A percentile compares a stretch with the other conserved stretches of the same genome.
Evolutionary conservation across 2,329 filamentous ascomycete species (phyloP).

Genomic region (Diaporthe australafricana): DNA sequence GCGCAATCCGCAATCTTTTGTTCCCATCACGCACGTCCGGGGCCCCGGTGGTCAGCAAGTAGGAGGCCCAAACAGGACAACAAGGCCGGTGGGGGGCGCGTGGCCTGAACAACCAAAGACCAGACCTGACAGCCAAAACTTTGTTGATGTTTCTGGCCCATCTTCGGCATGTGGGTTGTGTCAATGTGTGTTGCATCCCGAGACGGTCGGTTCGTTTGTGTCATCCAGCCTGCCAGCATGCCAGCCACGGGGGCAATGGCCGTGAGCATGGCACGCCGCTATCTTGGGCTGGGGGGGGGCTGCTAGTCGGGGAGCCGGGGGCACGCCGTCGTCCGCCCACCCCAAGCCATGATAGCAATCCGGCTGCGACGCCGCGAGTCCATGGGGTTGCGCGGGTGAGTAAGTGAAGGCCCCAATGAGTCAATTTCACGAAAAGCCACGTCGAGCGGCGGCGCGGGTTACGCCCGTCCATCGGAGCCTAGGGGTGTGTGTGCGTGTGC

Average conservation of each 20-base stretch:
- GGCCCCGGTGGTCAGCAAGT: constrained; percentile 9
- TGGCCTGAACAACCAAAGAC: not conserved
- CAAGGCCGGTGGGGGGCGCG: not conserved
- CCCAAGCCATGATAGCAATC: not conserved
- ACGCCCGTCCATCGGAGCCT: not conserved
- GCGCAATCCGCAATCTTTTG: too few relatives aligned
- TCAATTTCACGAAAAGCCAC: too few relatives aligned
- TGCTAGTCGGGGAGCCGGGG: constrained; percentile 20
- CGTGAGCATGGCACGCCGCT: not conserved
- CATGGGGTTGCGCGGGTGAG: not conserved
- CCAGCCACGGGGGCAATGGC: too few relatives aligned
- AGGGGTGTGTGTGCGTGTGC: not conserved
- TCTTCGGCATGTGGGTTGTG: constrained; percentile 6
- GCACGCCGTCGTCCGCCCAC: not conserved
- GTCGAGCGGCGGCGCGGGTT: too few relatives aligned
- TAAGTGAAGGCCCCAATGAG: too few relatives aligned
- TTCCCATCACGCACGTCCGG: not conserved
- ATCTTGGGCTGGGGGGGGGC: too few relatives aligned
- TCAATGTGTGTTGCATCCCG: constrained; percentile 8
- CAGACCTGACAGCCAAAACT: too few relatives aligned
- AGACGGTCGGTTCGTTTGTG: not conserved
- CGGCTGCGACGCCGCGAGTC: not conserved
- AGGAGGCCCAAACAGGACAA: constrained; percentile 11
- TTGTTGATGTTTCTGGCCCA: too few relatives aligned
- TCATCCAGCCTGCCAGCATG: constrained; percentile 7